Evolutionary conservation across 495 filamentous ascomycete genomes (phyloP), one percentile per base, ranked within the genome.

Genomic region (Aspergillus wentii): DNA sequence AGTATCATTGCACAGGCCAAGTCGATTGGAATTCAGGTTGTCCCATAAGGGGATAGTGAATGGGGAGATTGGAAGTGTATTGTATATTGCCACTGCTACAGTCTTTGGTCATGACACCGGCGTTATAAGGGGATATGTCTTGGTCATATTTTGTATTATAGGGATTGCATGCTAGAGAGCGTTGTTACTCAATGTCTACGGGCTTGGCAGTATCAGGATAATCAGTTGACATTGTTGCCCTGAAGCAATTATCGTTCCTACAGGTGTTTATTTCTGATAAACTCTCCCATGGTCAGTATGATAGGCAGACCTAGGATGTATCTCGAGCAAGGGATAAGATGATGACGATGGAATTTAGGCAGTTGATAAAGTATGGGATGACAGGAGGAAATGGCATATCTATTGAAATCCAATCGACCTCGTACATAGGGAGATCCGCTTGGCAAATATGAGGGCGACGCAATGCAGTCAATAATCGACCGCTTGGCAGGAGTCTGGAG

Each of bases 1-100:
- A 82, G 80, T 52, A 75, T 99, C 43, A 85, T 98, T 47, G 79
- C 76, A 36, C 86, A 94, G 64, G 87, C 88, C 51, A 90, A 80
- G 66, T 90, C 87, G 16, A 82, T 94, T 46, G 92, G 94, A 15
- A 79, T 98, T 35, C 73, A 80, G 30, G 80, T 98, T 35, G 71
- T 86, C 27, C 76, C 83, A 37, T 98, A 50, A 70, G 28, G 16
- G 30, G 21, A 44, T 11, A n/a, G 33, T 22, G 18, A 30, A 41
- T 37, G 35, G 38, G 31, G 43, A 22, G 13, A 37, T 39, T 19
- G 41, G 32, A 18, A 38, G 40, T 39, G 33, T 38, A 36, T 36
- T 44, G 30, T 44, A 40, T 44, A 38, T 34, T 39, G 34, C 39
- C 35, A 14, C 21, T 33, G 21, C 10, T 35, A 26, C 38, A 26